Base-by-base conservation (phyloP, 805 yeast species). In the Barnettozyma sucrosica region DNA sequence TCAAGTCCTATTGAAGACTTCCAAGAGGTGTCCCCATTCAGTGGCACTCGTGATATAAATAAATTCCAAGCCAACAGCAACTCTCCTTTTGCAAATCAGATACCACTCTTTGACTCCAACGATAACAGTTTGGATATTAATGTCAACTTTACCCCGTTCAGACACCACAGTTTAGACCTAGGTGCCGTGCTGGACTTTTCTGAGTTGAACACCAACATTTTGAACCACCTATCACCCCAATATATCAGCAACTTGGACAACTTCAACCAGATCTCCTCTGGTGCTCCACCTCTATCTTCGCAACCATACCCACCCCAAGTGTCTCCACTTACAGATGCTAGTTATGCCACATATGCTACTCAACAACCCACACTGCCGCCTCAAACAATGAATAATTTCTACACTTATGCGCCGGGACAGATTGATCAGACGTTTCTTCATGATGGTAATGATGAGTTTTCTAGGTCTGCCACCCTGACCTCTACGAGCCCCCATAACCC, bases 131-230 rank as follows among this genome's bases (percentile, higher is more conserved):
- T 59, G 25, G 62, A 59, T 33, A 57, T 59, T 40, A 57, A 57
- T 19, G 34, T 49, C 24, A 47, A 47, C n/a, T 16, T 47, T 14
- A 48, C 55, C 0, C 55, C 59, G 26, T 34, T 53, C 46, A 59
- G 63, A 54, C 62, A 56, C 24, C 62, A 59, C 38, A 56, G 59
- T 24, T 28, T 59, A 10, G 63, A 59, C 21, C 37, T 59, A 23
- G 53, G 58, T 6, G 19, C 48, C 14, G 40, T 51, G 40, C 42
- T 55, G n/a, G 57, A 54, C 16, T 30, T 53, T 6, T 20, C 43
- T 5, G 57, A 55, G 18, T 42, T 54, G 41, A 50, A 41, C 30
- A 8, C 38, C 5, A 43, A 30, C 13, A 25, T 48, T 7, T 21
- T 33, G 10, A 34, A 33, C 14, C 43, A 47, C n/a, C 25, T 56